Conservation (phyloP, 2,329 filamentous ascomycete species). For the Aspergillus neoniger region DNA sequence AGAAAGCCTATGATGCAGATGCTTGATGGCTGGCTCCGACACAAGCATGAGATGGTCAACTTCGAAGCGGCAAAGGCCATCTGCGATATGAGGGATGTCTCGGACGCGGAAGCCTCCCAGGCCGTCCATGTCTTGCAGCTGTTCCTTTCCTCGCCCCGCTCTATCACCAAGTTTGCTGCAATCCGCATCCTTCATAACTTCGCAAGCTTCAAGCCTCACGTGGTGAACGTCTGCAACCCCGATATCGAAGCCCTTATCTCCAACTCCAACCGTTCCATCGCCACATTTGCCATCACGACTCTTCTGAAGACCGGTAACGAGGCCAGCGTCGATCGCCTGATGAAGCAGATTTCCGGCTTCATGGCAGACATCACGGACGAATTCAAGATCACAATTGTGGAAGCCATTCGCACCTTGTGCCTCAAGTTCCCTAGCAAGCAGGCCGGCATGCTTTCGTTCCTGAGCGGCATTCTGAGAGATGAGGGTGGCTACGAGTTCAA, state of each 20-base stretch:
- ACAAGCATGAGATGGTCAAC: constrained; percentile 99
- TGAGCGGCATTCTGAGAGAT: constrained; percentile 93
- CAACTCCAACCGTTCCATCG: constrained; percentile 95
- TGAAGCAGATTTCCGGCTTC: constrained; percentile 98
- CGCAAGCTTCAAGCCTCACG: constrained; percentile 91
- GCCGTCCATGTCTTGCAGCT: constrained; percentile 94
- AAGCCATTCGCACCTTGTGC: constrained; percentile 93
- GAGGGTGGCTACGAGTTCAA: constrained; percentile 99
- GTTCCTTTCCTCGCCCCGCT: constrained; percentile 91
- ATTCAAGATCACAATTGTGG: constrained; percentile 99
- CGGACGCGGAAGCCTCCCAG: constrained; percentile 85
- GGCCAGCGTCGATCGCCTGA: constrained; percentile 90
- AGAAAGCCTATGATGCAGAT: constrained; percentile 96
- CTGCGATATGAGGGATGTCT: constrained; percentile 89
- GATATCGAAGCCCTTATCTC: constrained; percentile 97
- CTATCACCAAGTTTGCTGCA: constrained; percentile 95
- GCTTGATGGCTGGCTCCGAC: constrained; percentile 91
- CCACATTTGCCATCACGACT: constrained; percentile 97
- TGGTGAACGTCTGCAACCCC: constrained; percentile 90
- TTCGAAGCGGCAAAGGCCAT: constrained; percentile 99
- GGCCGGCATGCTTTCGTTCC: constrained; percentile 94
- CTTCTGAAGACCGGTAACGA: constrained; percentile 98
- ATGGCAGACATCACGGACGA: constrained; percentile 99
- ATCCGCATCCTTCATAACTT: constrained; percentile 96
- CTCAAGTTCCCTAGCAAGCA: constrained; percentile 98